phyloP scores from a whole-genome alignment of 2,329 filamentous ascomycete species.

The Ophiostoma sp. region DNA sequence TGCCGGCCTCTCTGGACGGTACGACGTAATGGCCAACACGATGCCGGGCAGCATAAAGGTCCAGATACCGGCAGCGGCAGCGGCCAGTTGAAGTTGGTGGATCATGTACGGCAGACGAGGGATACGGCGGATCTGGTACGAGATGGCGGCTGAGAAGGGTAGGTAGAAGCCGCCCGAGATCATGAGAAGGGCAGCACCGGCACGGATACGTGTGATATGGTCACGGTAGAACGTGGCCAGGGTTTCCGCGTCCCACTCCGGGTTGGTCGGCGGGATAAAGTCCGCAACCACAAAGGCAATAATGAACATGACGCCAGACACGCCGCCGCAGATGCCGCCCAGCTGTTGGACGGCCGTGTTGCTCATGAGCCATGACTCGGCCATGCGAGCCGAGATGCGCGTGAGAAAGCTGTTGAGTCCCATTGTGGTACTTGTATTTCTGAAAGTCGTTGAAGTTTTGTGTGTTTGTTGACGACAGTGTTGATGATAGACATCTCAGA shows the following conservation, averaged over 20 bases:
- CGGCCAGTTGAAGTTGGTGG: conserved; percentile 23
- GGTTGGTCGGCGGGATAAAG: conserved; percentile 21
- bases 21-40: conserved; percentile 23
- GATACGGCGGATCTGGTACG: conserved; percentile 26
- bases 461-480: no score
- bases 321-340: conserved; percentile 16
- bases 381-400: conserved; percentile 16
- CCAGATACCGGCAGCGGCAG: conserved; percentile 21
- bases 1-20: conserved; percentile 6
- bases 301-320: conserved; percentile 20
- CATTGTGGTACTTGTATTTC: no score
- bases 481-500: no score
- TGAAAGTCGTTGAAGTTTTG: no score
- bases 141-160: conserved; percentile 23
- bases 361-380: conserved; percentile 22
- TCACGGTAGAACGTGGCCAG: conserved; percentile 20
- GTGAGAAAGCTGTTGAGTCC: conserved; percentile 16
- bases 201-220: conserved; percentile 21
- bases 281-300: conserved; percentile 17
- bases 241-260: conserved; percentile 20
- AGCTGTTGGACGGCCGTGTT: conserved; percentile 19
- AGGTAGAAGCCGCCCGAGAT: conserved; percentile 24
- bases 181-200: conserved; percentile 21
- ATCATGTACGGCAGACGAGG: conserved; percentile 24
- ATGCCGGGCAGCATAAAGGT: conserved; percentile 25